Evolutionary conservation across 1,139 yeast species (phyloP), one percentile per base, ranked within the genome.

Genomic region (Kluyveromyces marxianus): DNA sequence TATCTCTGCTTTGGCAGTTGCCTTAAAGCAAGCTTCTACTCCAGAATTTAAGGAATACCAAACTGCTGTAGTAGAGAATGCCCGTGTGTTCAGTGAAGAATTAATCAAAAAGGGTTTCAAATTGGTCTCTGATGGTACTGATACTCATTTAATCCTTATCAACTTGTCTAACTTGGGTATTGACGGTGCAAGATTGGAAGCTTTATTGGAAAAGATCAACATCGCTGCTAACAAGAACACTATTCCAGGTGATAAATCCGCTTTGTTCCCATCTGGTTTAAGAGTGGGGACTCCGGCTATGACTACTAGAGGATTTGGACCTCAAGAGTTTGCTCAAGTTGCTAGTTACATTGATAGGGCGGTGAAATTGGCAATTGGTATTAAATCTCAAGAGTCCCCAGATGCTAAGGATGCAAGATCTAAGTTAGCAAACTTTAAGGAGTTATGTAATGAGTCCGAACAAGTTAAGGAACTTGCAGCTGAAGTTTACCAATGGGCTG

Each of bases 201-300:
- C 95, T 42, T 86, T 89, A 35, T 79, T 88, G 60, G 97, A 90
- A 72, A 79, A 83, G 63, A 79, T 84, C 58, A 87, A 89, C 75
- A 88, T 90, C 62, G 97, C 97, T 49, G 88, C 94, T 54, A 90
- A 90, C 76, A 90, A 90, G 71, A 90, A 90, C 76, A 83, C 97
- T 42, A 87, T 90, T 54, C 97, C 97, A 51, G 96, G 96, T 59
- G 97, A 90, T 72, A 83, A 82, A 67, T 85, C 95, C 37, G 97
- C 97, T 32, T 74, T 90, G 56, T 88, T 87, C 70, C 97, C 97
- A 59, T 87, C 95, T 45, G 97, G 97, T 56, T 75, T 90, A 62
- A 84, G 97, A 75, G 88, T 90, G 50, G 97, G 97, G 58, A 87
- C 97, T 39, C 97, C 97, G 48, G 97, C 97, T 49, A 90, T 90